Evolutionary conservation across 768 basidiomycete species (phyloP).

Genomic region (Tulasnella sp.): DNA sequence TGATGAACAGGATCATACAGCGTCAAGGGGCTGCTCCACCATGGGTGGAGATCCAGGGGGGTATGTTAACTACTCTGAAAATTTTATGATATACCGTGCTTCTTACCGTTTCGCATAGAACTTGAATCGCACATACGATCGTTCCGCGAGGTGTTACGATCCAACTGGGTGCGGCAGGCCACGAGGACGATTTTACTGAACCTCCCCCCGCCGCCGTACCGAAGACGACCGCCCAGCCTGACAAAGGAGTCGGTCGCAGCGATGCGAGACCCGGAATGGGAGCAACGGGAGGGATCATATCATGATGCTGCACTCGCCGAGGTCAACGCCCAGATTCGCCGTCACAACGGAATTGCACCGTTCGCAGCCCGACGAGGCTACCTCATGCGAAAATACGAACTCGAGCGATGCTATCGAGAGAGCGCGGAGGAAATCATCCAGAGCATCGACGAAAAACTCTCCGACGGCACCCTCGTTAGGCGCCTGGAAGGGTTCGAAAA

Average conservation of each 20-base stretch:
- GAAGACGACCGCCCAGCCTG: conserved; percentile 19
- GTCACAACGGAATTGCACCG: conserved; percentile 71
- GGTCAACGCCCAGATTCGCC: conserved; percentile 60
- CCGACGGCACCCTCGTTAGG: neutral
- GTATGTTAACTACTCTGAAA: neutral
- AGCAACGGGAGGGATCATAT: conserved; percentile 49
- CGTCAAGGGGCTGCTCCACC: conserved; percentile 71
- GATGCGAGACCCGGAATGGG: conserved; percentile 59
- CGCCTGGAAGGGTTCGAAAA: neutral
- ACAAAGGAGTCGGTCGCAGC: conserved; percentile 30
- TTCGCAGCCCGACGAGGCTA: conserved; percentile 60
- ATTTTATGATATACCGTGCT: neutral
- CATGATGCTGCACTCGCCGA: conserved; percentile 58
- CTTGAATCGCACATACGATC: conserved; percentile 47
- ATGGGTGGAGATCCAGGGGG: conserved; percentile 73
- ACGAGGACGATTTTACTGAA: conserved; percentile 45
- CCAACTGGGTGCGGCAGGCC: conserved; percentile 65
- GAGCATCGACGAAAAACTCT: conserved; percentile 29
- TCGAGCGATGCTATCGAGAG: conserved; percentile 41
- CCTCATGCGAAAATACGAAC: conserved; percentile 44
- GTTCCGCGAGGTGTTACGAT: conserved; percentile 52
- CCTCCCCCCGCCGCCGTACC: conserved; percentile 31
- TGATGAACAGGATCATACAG: conserved; percentile 78
- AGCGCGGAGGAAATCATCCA: conserved; percentile 41
- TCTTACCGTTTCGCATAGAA: conserved; percentile 31